phyloP scores from a whole-genome alignment of 352 stramenopile species.

The Globisporangium cystogenes region DNA sequence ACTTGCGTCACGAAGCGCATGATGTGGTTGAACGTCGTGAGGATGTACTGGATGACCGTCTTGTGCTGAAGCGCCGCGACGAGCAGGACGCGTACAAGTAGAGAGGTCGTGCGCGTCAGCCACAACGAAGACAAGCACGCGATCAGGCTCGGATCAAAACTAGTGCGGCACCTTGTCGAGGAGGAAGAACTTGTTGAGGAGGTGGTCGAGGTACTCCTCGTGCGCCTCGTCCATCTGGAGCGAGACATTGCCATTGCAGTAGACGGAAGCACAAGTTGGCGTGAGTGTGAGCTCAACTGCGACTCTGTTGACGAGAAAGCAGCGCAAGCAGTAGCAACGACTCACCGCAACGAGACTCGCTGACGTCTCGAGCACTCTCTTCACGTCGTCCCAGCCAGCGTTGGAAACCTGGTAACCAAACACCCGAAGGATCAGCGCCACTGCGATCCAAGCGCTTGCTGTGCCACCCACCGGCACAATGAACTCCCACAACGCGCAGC shows the following conservation, averaged over 20 bases:
- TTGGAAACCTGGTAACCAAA: constrained; percentile 18
- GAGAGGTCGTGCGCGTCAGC: neutral
- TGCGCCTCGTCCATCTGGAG: constrained; percentile 54
- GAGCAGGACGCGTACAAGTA: neutral
- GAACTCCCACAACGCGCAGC: too few relatives aligned
- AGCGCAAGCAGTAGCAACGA: neutral
- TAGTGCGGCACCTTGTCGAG: constrained; percentile 45
- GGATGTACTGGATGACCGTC: constrained; percentile 60
- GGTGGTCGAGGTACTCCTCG: constrained; percentile 50
- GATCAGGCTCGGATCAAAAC: neutral
- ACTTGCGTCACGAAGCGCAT: constrained; percentile 52
- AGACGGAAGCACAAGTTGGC: neutral
- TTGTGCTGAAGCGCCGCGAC: constrained; percentile 25
- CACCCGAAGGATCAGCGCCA: neutral
- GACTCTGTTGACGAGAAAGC: constrained; percentile 12
- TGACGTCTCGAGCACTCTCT: constrained; percentile 15
- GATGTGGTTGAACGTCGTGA: constrained; percentile 71
- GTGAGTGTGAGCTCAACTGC: constrained; percentile 4
- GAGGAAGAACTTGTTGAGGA: constrained; percentile 69
- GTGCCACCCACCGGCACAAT: too few relatives aligned
- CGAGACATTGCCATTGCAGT: neutral
- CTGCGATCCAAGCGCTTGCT: too few relatives aligned
- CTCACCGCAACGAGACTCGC: constrained; percentile 17
- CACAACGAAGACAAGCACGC: constrained; percentile 1
- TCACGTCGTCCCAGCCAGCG: constrained; percentile 15